phyloP scores from a whole-genome alignment of 1,139 yeast species.

The Hemisphaericaspora subhashii region DNA sequence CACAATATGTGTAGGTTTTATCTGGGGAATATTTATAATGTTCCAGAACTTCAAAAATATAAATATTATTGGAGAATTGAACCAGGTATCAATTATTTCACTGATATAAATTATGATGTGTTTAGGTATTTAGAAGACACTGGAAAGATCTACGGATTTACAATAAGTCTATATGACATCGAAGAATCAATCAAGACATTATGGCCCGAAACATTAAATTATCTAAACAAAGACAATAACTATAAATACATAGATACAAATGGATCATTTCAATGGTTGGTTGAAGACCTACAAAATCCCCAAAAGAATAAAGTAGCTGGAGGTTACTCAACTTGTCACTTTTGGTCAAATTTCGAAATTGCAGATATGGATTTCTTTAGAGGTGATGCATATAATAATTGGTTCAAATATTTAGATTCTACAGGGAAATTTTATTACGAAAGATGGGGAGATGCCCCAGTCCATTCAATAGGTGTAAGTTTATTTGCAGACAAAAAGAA shows the following conservation, averaged over 20 bases:
- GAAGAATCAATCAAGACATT: slow-evolving; percentile 60
- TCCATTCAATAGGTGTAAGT: slow-evolving; percentile 73
- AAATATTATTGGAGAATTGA: slow-evolving; percentile 79
- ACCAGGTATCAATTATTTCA: slow-evolving; percentile 68
- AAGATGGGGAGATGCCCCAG: slow-evolving; percentile 94
- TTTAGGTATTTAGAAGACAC: slow-evolving; percentile 72
- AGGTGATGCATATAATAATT: slow-evolving; percentile 59
- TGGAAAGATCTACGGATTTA: slow-evolving; percentile 67
- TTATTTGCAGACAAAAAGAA: slow-evolving; percentile 68
- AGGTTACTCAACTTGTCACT: slow-evolving; percentile 84
- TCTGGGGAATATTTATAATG: slow-evolving; percentile 60
- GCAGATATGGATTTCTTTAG: slow-evolving; percentile 81
- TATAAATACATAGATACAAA: slow-evolving; percentile 55
- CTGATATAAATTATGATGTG: slow-evolving; percentile 71
- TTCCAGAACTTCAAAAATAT: slow-evolving; percentile 53
- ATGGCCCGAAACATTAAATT: slow-evolving; percentile 70
- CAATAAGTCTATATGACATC: slow-evolving; percentile 65
- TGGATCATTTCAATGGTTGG: slow-evolving; percentile 72
- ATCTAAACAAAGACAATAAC: slow-evolving; percentile 55
- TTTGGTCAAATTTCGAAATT: slow-evolving; percentile 86
- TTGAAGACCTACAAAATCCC: slow-evolving; percentile 65
- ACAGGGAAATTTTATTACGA: slow-evolving; percentile 84
- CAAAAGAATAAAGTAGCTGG: slow-evolving; percentile 49
- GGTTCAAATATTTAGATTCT: slow-evolving; percentile 63
- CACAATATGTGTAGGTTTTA: slow-evolving; percentile 72